Evolutionary conservation across 371 early-diverging fungal species (phyloP), one percentile per base, ranked within the genome.

Genomic region (Lichtheimia ramosa): DNA sequence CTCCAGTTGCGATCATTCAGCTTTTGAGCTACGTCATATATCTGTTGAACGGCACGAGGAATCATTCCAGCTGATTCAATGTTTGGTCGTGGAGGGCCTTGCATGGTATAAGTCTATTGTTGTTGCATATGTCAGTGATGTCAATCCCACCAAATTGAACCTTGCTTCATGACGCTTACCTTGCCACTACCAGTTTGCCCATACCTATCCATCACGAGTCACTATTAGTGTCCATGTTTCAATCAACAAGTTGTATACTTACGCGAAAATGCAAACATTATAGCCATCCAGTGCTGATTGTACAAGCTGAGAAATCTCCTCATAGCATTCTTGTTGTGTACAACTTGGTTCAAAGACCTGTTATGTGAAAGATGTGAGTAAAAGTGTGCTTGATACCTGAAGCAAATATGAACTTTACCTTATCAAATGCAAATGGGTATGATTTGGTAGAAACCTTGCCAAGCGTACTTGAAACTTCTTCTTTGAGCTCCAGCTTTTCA

Each of bases 131-230:
- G 50, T 49, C 21, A 46, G 16, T 23, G 23, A 49, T 21, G 24
- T 20, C 23, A n/a, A 48, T 48, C n/a, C 20, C 21, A 18, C 27
- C 27, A 27, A 27, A 7, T 8, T 34, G 10, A 25, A 34, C 34
- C 10, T 34, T 34, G 34, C 10, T 34, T 8, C 0, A 2, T 34
- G 0, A 34, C 10, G 13, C 51, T 57, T 61, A 64, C 68, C 62
- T 99, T 99, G 48, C 99, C 99, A 67, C 93, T 91, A 0, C 99
- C 99, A 3, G 99, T 99, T 79, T 99, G 99, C 0, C 99, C 99
- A 75, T 99, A 99, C 8, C 68, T 66, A 51, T 12, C 15, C 10
- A 8, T 18, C 7, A 51, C 18, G 3, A 6, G 34, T 34, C 34
- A 34, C 10, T 10, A 43, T 46, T 46, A 21, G 46, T 46, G 15